Evolutionary conservation across 768 basidiomycete species (phyloP).

Genomic region (Mycena vulgaris): DNA sequence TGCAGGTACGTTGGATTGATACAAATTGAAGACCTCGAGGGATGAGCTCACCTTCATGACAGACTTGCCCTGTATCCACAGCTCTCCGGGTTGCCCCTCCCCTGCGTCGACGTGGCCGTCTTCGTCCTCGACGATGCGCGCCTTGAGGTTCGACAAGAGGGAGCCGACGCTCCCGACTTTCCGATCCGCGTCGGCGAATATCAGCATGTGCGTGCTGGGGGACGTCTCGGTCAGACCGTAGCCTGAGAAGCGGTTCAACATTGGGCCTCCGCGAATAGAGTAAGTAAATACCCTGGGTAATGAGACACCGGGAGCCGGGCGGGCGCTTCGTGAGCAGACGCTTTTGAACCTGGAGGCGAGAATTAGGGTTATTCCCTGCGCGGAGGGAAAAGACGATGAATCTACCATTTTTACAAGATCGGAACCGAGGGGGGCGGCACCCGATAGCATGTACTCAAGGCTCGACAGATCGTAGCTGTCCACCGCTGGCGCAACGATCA

Average conservation of each 20-base stretch:
- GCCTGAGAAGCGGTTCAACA: conserved; percentile 44
- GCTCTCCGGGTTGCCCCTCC: conserved; percentile 69
- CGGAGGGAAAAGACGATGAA: not conserved
- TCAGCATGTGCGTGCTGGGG: conserved; percentile 63
- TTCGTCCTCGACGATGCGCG: conserved; percentile 67
- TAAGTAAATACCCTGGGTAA: conserved; percentile 40
- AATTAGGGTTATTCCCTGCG: conserved; percentile 40
- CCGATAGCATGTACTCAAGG: conserved; percentile 65
- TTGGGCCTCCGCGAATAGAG: not conserved
- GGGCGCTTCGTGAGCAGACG: conserved; percentile 25
- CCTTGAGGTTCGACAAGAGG: conserved; percentile 72
- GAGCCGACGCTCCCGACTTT: conserved; percentile 70
- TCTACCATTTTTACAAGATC: conserved; percentile 60
- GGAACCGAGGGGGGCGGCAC: conserved; percentile 76
- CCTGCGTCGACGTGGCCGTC: conserved; percentile 57
- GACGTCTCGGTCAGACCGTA: conserved; percentile 81
- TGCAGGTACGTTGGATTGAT: conserved; percentile 30
- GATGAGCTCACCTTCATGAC: conserved; percentile 77
- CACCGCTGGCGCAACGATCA: conserved; percentile 50
- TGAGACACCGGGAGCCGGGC: conserved; percentile 30
- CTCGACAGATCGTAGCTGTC: conserved; percentile 67
- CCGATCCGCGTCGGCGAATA: conserved; percentile 48
- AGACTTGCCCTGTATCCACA: conserved; percentile 76
- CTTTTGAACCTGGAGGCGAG: conserved; percentile 6
- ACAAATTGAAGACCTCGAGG: not conserved